These are phyloP conservation scores for Colletotrichum australisinense DNA, from an alignment of 2,329 filamentous ascomycete species.

Conservation along the genomic window DNA sequence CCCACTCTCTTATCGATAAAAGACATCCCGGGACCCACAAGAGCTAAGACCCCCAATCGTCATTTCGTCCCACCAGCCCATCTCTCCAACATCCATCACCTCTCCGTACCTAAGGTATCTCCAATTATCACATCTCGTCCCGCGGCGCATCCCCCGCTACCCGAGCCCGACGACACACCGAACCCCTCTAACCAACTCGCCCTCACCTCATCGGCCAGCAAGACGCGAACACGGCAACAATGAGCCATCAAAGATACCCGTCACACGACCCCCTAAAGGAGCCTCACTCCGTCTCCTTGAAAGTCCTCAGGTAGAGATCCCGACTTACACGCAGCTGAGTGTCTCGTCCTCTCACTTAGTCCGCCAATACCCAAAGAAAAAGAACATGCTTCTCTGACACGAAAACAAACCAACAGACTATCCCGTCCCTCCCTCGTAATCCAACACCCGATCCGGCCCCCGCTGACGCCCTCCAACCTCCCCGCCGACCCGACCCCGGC, in stretches of 20 bases:
- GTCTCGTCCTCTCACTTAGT: background rate
- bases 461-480: conserved; percentile 52
- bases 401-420: conserved; percentile 65
- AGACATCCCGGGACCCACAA: background rate
- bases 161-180: background rate
- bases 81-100: background rate
- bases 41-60: conserved; percentile 5
- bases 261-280: conserved; percentile 74
- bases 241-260: conserved; percentile 70
- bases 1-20: background rate
- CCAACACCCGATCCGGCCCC: conserved; percentile 72
- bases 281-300: conserved; percentile 82
- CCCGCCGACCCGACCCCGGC: conserved; percentile 68
- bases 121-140: background rate
- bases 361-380: too few species aligned
- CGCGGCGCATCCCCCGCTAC: background rate
- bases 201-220: background rate
- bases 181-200: background rate
- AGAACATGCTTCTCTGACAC: background rate
- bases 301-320: conserved; percentile 71
- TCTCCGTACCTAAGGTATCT: background rate
- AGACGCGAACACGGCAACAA: conserved; percentile 41
- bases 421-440: conserved; percentile 83
- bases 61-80: conserved; percentile 8
- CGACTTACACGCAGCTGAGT: background rate